Conservation (phyloP, 805 yeast species). For the Wickerhamiella dianesei region DNA sequence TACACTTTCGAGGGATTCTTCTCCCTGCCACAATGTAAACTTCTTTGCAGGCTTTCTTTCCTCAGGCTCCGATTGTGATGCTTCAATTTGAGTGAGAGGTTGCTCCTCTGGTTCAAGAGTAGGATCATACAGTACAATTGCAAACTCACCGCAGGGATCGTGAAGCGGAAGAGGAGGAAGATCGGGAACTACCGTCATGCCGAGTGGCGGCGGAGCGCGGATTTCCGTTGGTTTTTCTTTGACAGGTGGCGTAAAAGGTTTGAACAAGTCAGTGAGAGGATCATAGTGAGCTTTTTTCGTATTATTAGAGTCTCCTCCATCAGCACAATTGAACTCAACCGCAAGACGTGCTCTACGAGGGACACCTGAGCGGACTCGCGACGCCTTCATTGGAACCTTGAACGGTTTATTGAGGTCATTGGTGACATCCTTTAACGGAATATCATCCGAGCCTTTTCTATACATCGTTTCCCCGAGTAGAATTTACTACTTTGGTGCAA, state of each 20-base stretch:
- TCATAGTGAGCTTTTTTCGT: neutral
- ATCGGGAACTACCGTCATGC: conserved; percentile 53
- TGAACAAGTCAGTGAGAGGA: conserved; percentile 6
- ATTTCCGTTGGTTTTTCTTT: conserved; percentile 10
- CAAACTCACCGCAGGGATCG: conserved; percentile 86
- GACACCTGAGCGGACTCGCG: neutral
- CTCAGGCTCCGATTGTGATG: neutral
- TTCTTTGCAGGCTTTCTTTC: neutral
- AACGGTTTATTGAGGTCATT: conserved; percentile 11
- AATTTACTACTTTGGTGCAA: too few relatives aligned
- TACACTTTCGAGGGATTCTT: conserved; percentile 55
- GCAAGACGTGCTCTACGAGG: conserved; percentile 8
- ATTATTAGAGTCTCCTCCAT: conserved; percentile 1
- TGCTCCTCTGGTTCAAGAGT: conserved; percentile 45
- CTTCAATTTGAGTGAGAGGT: conserved; percentile 7
- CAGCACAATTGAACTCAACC: conserved; percentile 8
- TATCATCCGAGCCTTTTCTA: neutral
- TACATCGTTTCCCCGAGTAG: neutral
- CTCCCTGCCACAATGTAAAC: conserved; percentile 4
- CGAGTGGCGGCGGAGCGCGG: conserved; percentile 58
- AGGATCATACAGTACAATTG: conserved; percentile 90
- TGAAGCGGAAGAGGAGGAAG: conserved; percentile 86
- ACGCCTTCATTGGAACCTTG: conserved; percentile 12
- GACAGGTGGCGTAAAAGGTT: conserved; percentile 13
- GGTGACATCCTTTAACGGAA: neutral